phyloP scores from a whole-genome alignment of 139 green algal species.

The Zygnema cylindricum region DNA sequence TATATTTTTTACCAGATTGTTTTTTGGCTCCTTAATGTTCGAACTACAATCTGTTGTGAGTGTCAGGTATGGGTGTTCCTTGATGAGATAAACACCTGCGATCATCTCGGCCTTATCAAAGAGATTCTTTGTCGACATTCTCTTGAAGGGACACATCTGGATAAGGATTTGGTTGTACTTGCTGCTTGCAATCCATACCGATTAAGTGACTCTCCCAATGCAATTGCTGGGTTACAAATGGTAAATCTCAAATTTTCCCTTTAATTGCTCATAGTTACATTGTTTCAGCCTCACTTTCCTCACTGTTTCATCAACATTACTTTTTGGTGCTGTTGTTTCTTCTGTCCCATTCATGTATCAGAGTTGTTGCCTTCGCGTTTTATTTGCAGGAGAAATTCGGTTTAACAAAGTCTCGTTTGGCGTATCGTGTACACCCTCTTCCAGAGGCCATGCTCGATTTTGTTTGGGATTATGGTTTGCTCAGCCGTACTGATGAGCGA shows the following conservation, averaged over 20 bases:
- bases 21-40: no score
- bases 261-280: no score
- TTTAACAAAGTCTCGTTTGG: conserved; percentile 6
- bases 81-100: conserved; percentile 59
- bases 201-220: no score
- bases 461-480: conserved; percentile 61
- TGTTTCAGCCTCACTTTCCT: no score
- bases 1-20: no score
- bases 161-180: conserved; percentile 13
- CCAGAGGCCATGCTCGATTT: conserved; percentile 59
- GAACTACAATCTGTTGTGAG: conserved; percentile 27
- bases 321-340: no score
- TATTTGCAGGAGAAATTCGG: background rate
- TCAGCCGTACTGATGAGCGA: conserved; percentile 44
- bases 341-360: no score
- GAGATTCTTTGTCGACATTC: conserved; percentile 18
- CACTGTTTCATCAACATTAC: no score
- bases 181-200: conserved; percentile 61
- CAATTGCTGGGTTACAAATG: no score
- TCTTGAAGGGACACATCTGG: background rate
- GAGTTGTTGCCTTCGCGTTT: no score
- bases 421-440: conserved; percentile 59
- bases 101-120: conserved; percentile 48
- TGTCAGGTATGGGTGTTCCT: conserved; percentile 44
- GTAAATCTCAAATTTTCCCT: no score